Conservation (phyloP, 805 yeast genomes). For the Starmera dryadoides region DNA sequence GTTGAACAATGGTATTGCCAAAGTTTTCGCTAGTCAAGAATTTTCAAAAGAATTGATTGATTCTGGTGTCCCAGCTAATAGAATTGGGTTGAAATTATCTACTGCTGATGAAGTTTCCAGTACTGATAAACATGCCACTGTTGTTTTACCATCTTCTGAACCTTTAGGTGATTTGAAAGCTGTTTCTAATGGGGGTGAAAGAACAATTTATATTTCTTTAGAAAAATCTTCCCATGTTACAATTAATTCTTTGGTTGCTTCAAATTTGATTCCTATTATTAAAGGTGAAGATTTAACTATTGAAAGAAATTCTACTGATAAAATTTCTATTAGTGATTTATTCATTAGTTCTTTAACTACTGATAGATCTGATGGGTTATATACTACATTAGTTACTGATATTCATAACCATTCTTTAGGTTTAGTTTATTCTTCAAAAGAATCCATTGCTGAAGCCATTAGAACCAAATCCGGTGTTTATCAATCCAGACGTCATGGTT, state of each 20-base stretch:
- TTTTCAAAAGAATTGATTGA: conserved; percentile 26
- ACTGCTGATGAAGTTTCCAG: conserved; percentile 3
- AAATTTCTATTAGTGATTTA: conserved; percentile 32
- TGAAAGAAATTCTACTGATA: conserved; percentile 10
- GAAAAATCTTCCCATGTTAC: conserved; percentile 7
- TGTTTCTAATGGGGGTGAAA: conserved; percentile 12
- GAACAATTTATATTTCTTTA: conserved; percentile 8
- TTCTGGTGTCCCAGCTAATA: conserved; percentile 42
- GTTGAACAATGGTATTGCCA: conserved; percentile 54
- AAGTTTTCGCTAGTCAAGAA: conserved; percentile 31
- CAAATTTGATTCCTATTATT: conserved; percentile 19
- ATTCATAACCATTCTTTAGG: conserved; percentile 70
- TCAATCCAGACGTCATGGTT: conserved; percentile 85
- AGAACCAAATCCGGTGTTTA: conserved; percentile 82
- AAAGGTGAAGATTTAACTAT: conserved; percentile 12
- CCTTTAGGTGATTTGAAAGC: conserved; percentile 14
- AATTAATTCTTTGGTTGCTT: conserved; percentile 13
- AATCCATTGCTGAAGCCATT: conserved; percentile 77
- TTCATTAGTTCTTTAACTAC: conserved; percentile 52
- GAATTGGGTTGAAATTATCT: conserved; percentile 11
- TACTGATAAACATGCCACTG: conserved; percentile 8
- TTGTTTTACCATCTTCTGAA: conserved; percentile 12
- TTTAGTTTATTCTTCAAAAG: conserved; percentile 80
- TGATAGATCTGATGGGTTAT: conserved; percentile 83
- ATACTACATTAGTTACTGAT: conserved; percentile 76